These are phyloP conservation scores for Ceraceosorus guamensis DNA, from an alignment of 1,284 basidiomycete genomes.

Conservation along the genomic window DNA sequence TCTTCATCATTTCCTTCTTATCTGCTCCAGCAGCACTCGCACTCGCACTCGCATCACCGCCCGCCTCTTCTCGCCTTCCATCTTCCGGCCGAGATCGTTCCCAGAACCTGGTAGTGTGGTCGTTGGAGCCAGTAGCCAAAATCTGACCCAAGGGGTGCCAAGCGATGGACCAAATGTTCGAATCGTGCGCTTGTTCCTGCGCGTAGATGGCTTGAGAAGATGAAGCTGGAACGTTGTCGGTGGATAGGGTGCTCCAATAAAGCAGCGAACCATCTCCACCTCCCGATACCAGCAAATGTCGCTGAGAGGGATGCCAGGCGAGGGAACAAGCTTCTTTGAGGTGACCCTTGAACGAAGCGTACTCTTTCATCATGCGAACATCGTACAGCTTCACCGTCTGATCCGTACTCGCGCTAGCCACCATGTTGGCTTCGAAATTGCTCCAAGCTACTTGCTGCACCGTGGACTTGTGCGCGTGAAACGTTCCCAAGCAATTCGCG, in stretches of 20 bases:
- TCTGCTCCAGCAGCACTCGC: no score
- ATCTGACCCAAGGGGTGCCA: conserved; percentile 95
- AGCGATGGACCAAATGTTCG: conserved; percentile 88
- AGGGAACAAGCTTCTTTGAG: conserved; percentile 95
- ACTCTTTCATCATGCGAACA: conserved; percentile 93
- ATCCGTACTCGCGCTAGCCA: conserved; percentile 89
- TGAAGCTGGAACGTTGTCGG: conserved; percentile 57
- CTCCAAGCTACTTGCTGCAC: conserved; percentile 88
- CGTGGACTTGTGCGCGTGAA: conserved; percentile 91
- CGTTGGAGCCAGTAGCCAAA: conserved; percentile 83
- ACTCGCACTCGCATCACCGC: background rate
- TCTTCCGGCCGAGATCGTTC: conserved; percentile 70
- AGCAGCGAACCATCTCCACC: conserved; percentile 86
- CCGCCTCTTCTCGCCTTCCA: conserved; percentile 7
- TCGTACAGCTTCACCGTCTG: conserved; percentile 95
- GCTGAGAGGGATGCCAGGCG: conserved; percentile 91
- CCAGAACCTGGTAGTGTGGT: conserved; percentile 98
- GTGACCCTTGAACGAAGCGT: conserved; percentile 81
- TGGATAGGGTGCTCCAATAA: conserved; percentile 59
- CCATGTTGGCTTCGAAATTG: conserved; percentile 73
- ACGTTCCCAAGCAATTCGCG: conserved; percentile 12
- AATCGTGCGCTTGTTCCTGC: conserved; percentile 88
- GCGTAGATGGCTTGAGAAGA: conserved; percentile 50
- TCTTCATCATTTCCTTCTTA: background rate
- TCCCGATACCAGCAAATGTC: conserved; percentile 76